Evolutionary conservation across 768 basidiomycete genomes (phyloP).

Genomic region (Tremella mesenterica): DNA sequence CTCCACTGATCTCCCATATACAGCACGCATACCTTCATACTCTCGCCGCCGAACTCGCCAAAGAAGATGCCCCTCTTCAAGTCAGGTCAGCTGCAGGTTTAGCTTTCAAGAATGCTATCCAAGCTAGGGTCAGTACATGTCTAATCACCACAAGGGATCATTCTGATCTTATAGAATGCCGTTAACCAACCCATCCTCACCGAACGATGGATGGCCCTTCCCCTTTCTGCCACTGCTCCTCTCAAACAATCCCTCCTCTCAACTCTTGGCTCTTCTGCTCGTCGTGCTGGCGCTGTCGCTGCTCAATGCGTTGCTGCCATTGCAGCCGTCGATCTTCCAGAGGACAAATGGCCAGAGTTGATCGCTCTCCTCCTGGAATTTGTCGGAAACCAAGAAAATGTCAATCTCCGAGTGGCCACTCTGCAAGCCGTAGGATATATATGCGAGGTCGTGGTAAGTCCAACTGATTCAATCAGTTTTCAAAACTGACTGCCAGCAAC

Average conservation of each 20-base stretch:
- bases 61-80: constrained; percentile 61
- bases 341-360: constrained; percentile 78
- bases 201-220: constrained; percentile 72
- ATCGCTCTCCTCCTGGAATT: constrained; percentile 81
- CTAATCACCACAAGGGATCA: not conserved
- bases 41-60: constrained; percentile 73
- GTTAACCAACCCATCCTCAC: constrained; percentile 66
- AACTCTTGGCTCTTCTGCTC: constrained; percentile 64
- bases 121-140: constrained; percentile 65
- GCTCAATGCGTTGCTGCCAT: constrained; percentile 92
- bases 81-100: constrained; percentile 92
- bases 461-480: constrained; percentile 2
- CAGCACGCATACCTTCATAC: constrained; percentile 92
- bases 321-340: constrained; percentile 83
- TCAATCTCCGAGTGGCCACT: constrained; percentile 63
- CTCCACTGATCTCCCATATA: too few species aligned
- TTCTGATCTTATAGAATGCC: constrained; percentile 53
- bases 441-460: constrained; percentile 87
- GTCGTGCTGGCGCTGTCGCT: constrained; percentile 72
- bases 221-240: constrained; percentile 59
- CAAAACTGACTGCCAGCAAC: constrained; percentile 34
- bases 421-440: constrained; percentile 94
- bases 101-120: constrained; percentile 89
- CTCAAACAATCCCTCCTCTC: constrained; percentile 81
- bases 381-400: constrained; percentile 64